phyloP scores from a whole-genome alignment of 2,329 filamentous ascomycete species.

The Thielaviopsis punctulata region DNA sequence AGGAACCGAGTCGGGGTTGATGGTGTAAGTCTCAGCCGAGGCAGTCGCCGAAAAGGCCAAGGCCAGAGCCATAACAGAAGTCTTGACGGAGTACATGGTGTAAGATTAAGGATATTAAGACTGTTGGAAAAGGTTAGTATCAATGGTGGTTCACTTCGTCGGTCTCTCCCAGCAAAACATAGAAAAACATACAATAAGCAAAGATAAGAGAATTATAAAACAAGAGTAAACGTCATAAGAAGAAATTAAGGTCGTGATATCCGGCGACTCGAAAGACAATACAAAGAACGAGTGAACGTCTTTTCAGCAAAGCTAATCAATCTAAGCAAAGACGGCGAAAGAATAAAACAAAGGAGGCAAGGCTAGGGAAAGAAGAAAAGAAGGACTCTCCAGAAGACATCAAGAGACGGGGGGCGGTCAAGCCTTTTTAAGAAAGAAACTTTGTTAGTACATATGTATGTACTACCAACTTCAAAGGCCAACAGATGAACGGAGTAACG shows the following conservation, averaged over 20 bases:
- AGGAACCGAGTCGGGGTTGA: constrained; percentile 45
- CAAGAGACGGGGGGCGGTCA: not conserved
- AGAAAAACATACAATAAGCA: not conserved
- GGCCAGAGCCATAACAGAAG: constrained; percentile 36
- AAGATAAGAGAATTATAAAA: not conserved
- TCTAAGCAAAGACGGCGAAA: not conserved
- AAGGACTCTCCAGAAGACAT: not conserved
- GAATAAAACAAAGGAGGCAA: constrained; percentile 5
- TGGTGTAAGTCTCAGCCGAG: constrained; percentile 35
- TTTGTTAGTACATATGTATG: too few relatives aligned
- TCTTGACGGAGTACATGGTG: constrained; percentile 38
- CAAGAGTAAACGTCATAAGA: not conserved
- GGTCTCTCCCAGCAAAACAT: too few relatives aligned
- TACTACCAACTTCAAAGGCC: too few relatives aligned
- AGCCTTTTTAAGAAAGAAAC: not conserved
- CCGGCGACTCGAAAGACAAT: not conserved
- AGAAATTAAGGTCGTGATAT: not conserved
- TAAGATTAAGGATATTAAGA: not conserved
- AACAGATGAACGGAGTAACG: too few relatives aligned
- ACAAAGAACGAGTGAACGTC: not conserved
- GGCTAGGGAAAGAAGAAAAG: not conserved
- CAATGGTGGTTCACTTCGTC: not conserved
- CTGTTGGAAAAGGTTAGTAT: not conserved
- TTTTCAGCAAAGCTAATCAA: not conserved
- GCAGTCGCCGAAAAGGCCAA: constrained; percentile 33